Percentiles rank a stretch among this genome's conserved stretches.
These are phyloP conservation scores for Avicennia marina DNA, from an alignment of 257 asterid genomes.

Conservation along the genomic window DNA sequence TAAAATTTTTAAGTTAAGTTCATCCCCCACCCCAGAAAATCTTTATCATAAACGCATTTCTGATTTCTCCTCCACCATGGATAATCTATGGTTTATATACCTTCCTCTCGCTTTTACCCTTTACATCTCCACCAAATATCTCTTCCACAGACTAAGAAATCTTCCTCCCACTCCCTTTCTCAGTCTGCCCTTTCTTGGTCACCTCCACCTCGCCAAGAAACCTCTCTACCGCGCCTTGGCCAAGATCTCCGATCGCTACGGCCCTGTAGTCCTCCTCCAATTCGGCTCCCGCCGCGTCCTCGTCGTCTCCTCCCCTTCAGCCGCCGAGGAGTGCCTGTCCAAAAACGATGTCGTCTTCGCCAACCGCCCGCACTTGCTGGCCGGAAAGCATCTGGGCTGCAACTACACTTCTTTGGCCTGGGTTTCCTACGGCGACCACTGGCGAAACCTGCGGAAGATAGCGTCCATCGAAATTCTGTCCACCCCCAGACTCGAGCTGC, in stretches of 20 bases:
- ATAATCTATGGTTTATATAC: conserved; percentile 7
- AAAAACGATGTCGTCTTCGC: conserved; percentile 42
- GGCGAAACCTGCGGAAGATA: conserved; percentile 57
- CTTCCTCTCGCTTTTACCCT: conserved; percentile 25
- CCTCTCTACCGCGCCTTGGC: conserved; percentile 38
- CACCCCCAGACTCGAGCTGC: conserved; percentile 43
- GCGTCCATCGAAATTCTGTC: conserved; percentile 52
- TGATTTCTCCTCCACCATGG: conserved; percentile 26
- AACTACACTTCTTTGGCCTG: conserved; percentile 46
- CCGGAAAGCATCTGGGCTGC: conserved; percentile 46
- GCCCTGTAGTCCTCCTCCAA: conserved; percentile 34
- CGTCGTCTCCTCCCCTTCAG: conserved; percentile 42
- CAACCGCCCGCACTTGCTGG: conserved; percentile 38
- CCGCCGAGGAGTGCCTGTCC: conserved; percentile 50
- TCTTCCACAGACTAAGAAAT: conserved; percentile 29
- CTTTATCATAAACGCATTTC: not conserved
- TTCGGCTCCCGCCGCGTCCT: conserved; percentile 51
- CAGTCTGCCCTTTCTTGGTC: conserved; percentile 54
- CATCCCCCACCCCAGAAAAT: not conserved
- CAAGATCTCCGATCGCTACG: conserved; percentile 29
- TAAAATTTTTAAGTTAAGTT: no score
- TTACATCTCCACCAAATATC: conserved; percentile 41
- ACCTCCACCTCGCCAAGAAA: conserved; percentile 42
- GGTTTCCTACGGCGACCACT: conserved; percentile 56
- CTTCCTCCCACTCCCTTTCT: conserved; percentile 59